Conservation (phyloP, 805 yeast species). For the Sungouiozyma intestinalis region DNA sequence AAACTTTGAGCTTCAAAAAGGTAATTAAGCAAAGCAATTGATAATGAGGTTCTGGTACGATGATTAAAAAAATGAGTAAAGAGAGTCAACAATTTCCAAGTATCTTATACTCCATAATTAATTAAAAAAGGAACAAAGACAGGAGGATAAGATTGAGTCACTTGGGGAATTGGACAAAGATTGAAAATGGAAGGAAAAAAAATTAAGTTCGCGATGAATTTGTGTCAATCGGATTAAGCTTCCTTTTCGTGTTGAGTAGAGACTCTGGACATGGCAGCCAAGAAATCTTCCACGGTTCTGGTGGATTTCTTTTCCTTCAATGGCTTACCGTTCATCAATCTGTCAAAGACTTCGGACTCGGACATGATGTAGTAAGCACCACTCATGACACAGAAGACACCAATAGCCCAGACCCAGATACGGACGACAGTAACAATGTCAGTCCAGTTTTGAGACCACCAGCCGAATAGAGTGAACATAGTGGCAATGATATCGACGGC, state of each 20-base stretch:
- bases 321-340: conserved; percentile 75
- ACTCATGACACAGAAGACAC: conserved; percentile 92
- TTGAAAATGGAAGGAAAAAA: conserved; percentile 1
- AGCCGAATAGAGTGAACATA: conserved; percentile 85
- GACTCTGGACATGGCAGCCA: conserved; percentile 80
- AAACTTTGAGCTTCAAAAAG: background rate
- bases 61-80: background rate
- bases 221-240: conserved; percentile 35
- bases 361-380: conserved; percentile 95
- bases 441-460: conserved; percentile 98
- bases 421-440: conserved; percentile 91
- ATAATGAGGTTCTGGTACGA: background rate
- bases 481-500: conserved; percentile 86
- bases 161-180: background rate
- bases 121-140: too few species aligned
- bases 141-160: too few species aligned
- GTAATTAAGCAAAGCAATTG: background rate
- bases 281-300: conserved; percentile 75
- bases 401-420: conserved; percentile 92
- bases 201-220: conserved; percentile 4
- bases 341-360: conserved; percentile 67
- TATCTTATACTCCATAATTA: background rate
- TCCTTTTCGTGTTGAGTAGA: conserved; percentile 84
- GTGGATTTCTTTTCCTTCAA: conserved; percentile 42
- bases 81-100: background rate